These are phyloP conservation scores for Hymenoscyphus occultus DNA, from an alignment of 2,329 filamentous ascomycete species.

Conservation along the genomic window DNA sequence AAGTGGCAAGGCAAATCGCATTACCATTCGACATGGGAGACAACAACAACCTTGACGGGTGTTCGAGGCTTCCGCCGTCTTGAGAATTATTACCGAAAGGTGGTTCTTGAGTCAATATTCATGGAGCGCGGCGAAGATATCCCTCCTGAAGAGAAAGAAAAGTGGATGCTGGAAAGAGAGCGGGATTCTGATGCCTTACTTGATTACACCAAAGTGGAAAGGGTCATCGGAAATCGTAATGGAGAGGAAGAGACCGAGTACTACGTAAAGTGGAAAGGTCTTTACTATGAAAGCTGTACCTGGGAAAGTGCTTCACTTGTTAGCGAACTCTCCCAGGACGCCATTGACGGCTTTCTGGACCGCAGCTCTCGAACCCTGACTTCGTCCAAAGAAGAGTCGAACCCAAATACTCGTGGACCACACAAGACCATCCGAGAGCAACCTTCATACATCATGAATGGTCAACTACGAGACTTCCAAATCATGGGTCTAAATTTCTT, in stretches of 20 bases:
- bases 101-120: constrained; percentile 75
- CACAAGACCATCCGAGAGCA: constrained; percentile 74
- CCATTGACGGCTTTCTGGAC: constrained; percentile 89
- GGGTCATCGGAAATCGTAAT: constrained; percentile 80
- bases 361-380: constrained; percentile 76
- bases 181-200: constrained; percentile 82
- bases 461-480: constrained; percentile 88
- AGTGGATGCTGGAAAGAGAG: constrained; percentile 93
- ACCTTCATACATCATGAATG: constrained; percentile 79
- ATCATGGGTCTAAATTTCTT: constrained; percentile 92
- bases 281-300: constrained; percentile 90
- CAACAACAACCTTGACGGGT: constrained; percentile 67
- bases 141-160: constrained; percentile 82
- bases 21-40: constrained; percentile 94
- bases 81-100: constrained; percentile 90
- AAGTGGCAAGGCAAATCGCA: constrained; percentile 98
- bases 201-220: constrained; percentile 89
- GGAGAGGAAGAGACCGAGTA: constrained; percentile 83
- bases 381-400: constrained; percentile 76
- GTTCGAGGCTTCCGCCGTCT: constrained; percentile 83
- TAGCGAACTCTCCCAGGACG: constrained; percentile 74
- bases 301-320: constrained; percentile 82
- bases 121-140: constrained; percentile 72
- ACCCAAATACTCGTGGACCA: constrained; percentile 67
- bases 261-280: constrained; percentile 93